Base-by-base conservation (phyloP, 495 filamentous ascomycete species). In the Barbatosphaeria neglecta region DNA sequence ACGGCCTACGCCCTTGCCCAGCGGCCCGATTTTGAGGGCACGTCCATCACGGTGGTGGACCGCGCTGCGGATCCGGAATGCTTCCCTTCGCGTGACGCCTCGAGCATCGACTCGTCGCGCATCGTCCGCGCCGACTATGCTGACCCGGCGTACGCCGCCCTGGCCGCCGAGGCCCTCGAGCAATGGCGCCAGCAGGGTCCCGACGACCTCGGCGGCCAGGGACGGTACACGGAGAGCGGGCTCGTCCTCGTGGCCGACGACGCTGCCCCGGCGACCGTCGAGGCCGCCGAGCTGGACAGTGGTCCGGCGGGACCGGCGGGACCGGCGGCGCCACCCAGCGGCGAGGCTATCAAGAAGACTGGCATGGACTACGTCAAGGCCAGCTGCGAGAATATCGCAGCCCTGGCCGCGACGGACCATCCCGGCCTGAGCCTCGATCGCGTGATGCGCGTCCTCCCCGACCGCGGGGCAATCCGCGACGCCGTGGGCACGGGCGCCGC, bases 71-170 rank as follows among this genome's bases (percentile, higher is more conserved):
- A 62, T 0, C 43, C 56, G 0, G 62, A 53, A 22, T 55, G 60
- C 1, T 84, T 86, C 61, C 82, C 83, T 22, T 74, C 82, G 48
- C 77, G 77, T 3, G 76, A 89, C 53, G 78, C 79, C 47, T 75
- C 84, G 22, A 84, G 79, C 43, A 76, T 86, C 54, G 87, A 90
- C 68, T 76, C 72, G 35, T 86, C 83, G 17, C 81, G 85, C 43
- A 86, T 90, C 54, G 73, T 96, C 48, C 76, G 90, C 22, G 69
- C 87, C 31, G 89, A 95, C 68, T 95, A 95, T 60, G 73, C 80
- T 2, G 74, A 86, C 58, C 65, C 75, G 2, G 76, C 74, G 2
- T 95, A 96, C 60, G 72, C 84, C 10, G 60, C 66, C 8, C 80
- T 96, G 39, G 84, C 78, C 6, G 65, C 75, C 1, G 61, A 72